These are phyloP conservation scores for Babesia bigemina DNA, from an alignment of 169 alveolate species.

Conservation along the genomic window DNA sequence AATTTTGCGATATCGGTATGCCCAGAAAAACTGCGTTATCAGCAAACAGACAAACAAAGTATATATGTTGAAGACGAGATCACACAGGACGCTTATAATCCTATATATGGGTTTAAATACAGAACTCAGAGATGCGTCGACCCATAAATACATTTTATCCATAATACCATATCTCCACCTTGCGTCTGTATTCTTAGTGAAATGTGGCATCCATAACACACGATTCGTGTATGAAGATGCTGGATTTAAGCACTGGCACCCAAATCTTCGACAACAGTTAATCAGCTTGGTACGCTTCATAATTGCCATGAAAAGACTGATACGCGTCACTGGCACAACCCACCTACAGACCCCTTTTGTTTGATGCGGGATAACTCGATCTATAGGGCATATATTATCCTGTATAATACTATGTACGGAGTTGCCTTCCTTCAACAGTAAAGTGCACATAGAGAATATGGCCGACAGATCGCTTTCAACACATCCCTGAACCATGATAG, in stretches of 20 bases:
- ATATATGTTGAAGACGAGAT: constrained; percentile 14
- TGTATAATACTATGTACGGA: background rate
- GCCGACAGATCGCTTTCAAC: background rate
- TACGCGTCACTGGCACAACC: constrained; percentile 1
- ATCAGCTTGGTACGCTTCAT: constrained; percentile 17
- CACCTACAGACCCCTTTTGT: constrained; percentile 21
- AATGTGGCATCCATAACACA: constrained; percentile 18
- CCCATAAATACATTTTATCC: background rate
- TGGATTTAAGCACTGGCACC: constrained; percentile 24
- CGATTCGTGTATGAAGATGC: background rate
- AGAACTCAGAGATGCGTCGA: background rate
- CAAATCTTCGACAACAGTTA: constrained; percentile 28
- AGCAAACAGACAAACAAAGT: constrained; percentile 17
- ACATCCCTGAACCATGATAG: background rate
- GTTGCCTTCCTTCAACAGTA: constrained; percentile 2
- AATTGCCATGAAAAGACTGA: constrained; percentile 20
- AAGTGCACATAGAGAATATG: background rate
- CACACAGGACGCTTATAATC: background rate
- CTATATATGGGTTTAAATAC: background rate
- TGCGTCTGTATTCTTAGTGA: background rate
- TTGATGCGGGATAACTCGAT: background rate
- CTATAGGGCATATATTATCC: background rate
- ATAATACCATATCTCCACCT: background rate
- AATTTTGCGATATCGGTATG: constrained; percentile 3
- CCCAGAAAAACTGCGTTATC: constrained; percentile 12